Conservation (phyloP, 169 alveolate genomes). For the Pseudocohnilembus persalinus region DNA sequence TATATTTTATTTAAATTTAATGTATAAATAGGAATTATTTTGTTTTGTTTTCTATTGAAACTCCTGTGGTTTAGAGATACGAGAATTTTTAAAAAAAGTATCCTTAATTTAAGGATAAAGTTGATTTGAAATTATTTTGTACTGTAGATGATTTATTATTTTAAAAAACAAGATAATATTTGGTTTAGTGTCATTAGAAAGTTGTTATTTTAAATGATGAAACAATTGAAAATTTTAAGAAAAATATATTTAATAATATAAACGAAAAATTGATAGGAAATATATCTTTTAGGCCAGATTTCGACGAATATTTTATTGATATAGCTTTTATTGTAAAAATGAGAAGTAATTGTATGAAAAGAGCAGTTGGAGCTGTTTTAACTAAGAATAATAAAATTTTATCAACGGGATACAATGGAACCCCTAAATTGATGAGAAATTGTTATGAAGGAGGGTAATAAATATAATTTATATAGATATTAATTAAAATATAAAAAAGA, state of each 20-base stretch:
- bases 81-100: too few relatives aligned
- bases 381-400: slow-evolving; percentile 54
- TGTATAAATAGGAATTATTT: not conserved
- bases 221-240: too few relatives aligned
- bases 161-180: not conserved
- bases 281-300: slow-evolving; percentile 20
- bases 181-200: too few relatives aligned
- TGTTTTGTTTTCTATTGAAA: not conserved
- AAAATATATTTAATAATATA: too few relatives aligned
- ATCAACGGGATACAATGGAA: slow-evolving; percentile 74
- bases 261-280: not conserved
- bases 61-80: not conserved
- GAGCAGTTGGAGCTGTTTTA: slow-evolving; percentile 66
- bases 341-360: slow-evolving; percentile 67
- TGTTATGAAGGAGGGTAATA: slow-evolving; percentile 45
- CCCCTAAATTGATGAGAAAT: slow-evolving; percentile 54
- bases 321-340: slow-evolving; percentile 47
- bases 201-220: too few relatives aligned
- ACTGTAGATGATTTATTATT: not conserved
- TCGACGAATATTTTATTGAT: slow-evolving; percentile 63
- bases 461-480: not conserved
- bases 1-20: too few relatives aligned
- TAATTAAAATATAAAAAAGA: not conserved
- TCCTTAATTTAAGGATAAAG: not conserved
- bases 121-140: not conserved